Base-by-base conservation (phyloP, 495 filamentous ascomycete species). In the Trichoderma gamsii region DNA sequence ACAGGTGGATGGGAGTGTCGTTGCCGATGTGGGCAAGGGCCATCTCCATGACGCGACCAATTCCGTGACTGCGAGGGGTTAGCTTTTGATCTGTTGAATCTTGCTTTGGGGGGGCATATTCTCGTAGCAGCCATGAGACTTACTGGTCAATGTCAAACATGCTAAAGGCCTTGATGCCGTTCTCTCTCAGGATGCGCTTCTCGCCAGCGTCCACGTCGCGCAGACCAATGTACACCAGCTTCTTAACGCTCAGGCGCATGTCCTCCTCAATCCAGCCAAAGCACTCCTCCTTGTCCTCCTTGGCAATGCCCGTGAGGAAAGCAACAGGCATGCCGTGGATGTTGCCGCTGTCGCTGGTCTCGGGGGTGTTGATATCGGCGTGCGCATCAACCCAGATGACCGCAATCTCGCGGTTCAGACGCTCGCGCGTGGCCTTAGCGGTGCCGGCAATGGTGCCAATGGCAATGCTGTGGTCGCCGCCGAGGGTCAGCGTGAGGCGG, bases 331-430 rank as follows among this genome's bases (percentile, higher is more conserved):
- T 99, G 52, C 95, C 95, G 79, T 99, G 95, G 71, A 99, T 91
- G 76, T 98, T 98, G 1, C 95, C 95, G 67, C 91, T 95, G 15
- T 81, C 89, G 71, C 89, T 92, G 56, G 88, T 90, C 83, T 97
- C 93, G 63, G 95, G 95, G 13, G 90, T 90, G 78, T 99, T 99
- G 83, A 99, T 97, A 74, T 98, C 95, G 25, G 93, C 91, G 75
- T 99, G 95, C 25, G 95, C 95, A 78, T 99, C 95, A 7, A 99
- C 95, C 95, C 95, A 99, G 74, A 99, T 94, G 9, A 99, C 91
- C 0, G 92, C 94, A 61, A 97, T 85, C 69, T 97, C 93, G 51
- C 88, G 82, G 16, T 87, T 86, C 68, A 95, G 76, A 41, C 95
- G 81, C 81, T 98, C 92, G 44, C 89, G 85, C 66, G 92, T 89